Percentiles rank a stretch among this genome's conserved stretches.
phyloP scores from a whole-genome alignment of 2,329 filamentous ascomycete genomes.

The Ilyonectria sp. region DNA sequence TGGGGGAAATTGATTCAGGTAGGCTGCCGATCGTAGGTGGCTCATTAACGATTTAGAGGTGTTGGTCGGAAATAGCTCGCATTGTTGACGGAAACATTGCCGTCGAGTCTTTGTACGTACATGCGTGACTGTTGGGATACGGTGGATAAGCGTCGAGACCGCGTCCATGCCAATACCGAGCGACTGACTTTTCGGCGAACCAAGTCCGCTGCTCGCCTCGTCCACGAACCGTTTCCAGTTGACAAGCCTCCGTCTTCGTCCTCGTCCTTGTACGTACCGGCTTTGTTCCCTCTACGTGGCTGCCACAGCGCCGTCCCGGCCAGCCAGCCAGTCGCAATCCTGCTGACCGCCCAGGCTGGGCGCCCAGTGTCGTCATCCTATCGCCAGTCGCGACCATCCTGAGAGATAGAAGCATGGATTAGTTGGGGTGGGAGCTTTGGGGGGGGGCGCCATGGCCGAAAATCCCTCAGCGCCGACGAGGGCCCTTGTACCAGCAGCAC shows the following conservation, averaged over 20 bases:
- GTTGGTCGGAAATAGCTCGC: constrained; percentile 20
- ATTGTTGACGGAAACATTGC: constrained; percentile 14
- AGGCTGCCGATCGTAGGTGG: constrained; percentile 18
- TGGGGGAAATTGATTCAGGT: constrained; percentile 31
- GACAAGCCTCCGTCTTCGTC: constrained; percentile 10
- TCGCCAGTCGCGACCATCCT: constrained; percentile 35
- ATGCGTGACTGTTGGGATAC: constrained; percentile 3
- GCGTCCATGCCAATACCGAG: constrained; percentile 30
- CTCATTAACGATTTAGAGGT: constrained; percentile 7
- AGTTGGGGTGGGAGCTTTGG: constrained; percentile 34
- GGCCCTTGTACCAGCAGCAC: constrained; percentile 44
- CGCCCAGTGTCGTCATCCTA: constrained; percentile 47
- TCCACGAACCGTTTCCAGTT: constrained; percentile 30
- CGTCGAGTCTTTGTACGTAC: constrained; percentile 7
- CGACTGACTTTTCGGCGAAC: constrained; percentile 19
- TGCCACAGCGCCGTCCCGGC: constrained; percentile 6
- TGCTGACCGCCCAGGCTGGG: constrained; percentile 47
- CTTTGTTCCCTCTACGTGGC: background rate
- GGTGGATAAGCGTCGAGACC: constrained; percentile 27
- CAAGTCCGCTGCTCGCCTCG: constrained; percentile 29
- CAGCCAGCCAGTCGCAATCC: constrained; percentile 45
- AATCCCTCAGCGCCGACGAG: constrained; percentile 48
- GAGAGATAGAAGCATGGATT: constrained; percentile 45
- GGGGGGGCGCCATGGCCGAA: constrained; percentile 42
- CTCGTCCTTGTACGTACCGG: constrained; percentile 10